A percentile compares a stretch with the other conserved stretches of the same genome.
Evolutionary conservation across 768 basidiomycete genomes (phyloP).

Genomic region (Gloeostereum incarnatum): DNA sequence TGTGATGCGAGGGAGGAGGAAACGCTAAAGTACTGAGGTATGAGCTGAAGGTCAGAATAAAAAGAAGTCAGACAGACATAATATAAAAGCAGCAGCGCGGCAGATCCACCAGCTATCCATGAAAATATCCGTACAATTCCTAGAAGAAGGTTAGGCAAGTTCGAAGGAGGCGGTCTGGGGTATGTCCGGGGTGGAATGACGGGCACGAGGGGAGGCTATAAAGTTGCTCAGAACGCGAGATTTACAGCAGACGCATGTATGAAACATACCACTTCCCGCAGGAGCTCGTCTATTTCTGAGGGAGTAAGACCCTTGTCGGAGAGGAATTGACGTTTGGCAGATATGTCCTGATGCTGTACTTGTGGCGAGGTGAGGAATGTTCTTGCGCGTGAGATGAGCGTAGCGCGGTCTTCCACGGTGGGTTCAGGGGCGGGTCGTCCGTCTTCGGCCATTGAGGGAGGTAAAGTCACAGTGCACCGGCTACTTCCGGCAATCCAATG

Average conservation of each 20-base stretch:
- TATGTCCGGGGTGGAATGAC: slow-evolving; percentile 41
- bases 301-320: slow-evolving; percentile 61
- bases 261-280: slow-evolving; percentile 44
- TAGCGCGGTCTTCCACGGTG: slow-evolving; percentile 27
- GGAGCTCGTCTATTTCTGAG: slow-evolving; percentile 46
- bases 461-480: no score
- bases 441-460: no score
- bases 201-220: slow-evolving; percentile 17
- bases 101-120: slow-evolving; percentile 62
- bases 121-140: slow-evolving; percentile 31
- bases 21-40: slow-evolving; percentile 33
- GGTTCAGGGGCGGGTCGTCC: no score
- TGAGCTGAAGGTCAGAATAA: slow-evolving; percentile 6
- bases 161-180: slow-evolving; percentile 38
- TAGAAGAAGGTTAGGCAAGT: slow-evolving; percentile 32
- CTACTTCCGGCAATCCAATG: no score
- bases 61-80: slow-evolving; percentile 40
- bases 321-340: slow-evolving; percentile 56
- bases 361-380: slow-evolving; percentile 61
- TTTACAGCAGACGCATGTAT: background rate
- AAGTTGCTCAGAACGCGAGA: slow-evolving; percentile 2
- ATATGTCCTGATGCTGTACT: slow-evolving; percentile 43
- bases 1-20: slow-evolving; percentile 58
- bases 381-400: slow-evolving; percentile 47
- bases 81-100: slow-evolving; percentile 50